Conservation (phyloP, 345 rosid genomes). For the Physaria fendleri region DNA sequence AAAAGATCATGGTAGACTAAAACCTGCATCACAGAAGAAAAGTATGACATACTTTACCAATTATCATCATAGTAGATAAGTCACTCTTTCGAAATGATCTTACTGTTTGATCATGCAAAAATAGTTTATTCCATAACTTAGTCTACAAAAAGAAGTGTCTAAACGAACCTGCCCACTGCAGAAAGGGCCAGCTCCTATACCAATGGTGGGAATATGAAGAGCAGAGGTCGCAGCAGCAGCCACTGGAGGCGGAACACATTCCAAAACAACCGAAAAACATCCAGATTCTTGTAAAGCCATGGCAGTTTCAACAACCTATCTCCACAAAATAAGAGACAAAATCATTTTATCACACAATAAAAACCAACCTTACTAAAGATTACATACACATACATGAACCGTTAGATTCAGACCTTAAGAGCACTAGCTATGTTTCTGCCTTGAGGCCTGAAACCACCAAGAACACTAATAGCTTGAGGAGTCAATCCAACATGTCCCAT, state of each 20-base stretch:
- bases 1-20: constrained; percentile 87
- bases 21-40: constrained; percentile 43
- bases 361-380: not conserved
- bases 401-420: constrained; percentile 46
- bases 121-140: not conserved
- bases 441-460: constrained; percentile 96
- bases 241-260: constrained; percentile 85
- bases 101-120: not conserved
- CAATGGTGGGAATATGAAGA: constrained; percentile 83
- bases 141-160: not conserved
- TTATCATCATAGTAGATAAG: not conserved
- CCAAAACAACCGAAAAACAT: constrained; percentile 85
- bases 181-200: constrained; percentile 94
- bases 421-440: constrained; percentile 76
- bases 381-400: not conserved
- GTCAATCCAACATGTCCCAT: constrained; percentile 96
- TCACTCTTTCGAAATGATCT: not conserved
- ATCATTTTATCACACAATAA: not conserved
- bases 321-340: constrained; percentile 4
- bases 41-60: not conserved
- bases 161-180: constrained; percentile 88
- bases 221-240: constrained; percentile 92
- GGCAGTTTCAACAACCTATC: constrained; percentile 91
- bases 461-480: constrained; percentile 94
- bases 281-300: constrained; percentile 89